A percentile compares a stretch with the other conserved stretches of the same genome.
Conservation (phyloP, 2,329 filamentous ascomycete species). For the Hypoxylon sp. region DNA sequence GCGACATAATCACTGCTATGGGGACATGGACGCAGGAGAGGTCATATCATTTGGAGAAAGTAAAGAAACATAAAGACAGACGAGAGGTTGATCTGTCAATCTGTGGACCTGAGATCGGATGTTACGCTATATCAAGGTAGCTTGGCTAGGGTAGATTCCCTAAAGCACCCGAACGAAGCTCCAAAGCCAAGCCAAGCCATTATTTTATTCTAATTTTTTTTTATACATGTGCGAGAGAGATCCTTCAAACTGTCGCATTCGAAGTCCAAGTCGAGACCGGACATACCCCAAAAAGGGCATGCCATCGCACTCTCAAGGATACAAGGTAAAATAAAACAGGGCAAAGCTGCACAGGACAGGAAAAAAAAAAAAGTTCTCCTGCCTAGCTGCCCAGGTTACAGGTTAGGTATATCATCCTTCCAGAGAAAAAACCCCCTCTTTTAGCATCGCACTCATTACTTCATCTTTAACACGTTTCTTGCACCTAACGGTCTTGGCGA, state of each 20-base stretch:
- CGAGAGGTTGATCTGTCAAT: slow-evolving; percentile 2
- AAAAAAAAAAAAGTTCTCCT: slow-evolving; percentile 5
- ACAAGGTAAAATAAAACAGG: neutral
- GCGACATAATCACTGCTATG: no score
- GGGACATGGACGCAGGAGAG: no score
- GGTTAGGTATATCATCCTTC: slow-evolving; percentile 29
- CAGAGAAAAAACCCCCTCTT: slow-evolving; percentile 8
- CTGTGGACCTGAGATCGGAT: slow-evolving; percentile 25
- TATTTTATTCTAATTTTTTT: neutral
- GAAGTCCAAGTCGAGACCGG: slow-evolving; percentile 8
- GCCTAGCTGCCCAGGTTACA: neutral
- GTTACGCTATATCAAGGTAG: slow-evolving; percentile 3
- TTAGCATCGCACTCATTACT: slow-evolving; percentile 22
- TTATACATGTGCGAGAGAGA: neutral
- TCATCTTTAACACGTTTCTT: slow-evolving; percentile 16
- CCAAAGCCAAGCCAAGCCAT: neutral
- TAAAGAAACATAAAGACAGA: no score
- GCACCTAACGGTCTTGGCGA: slow-evolving; percentile 34
- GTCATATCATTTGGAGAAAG: no score
- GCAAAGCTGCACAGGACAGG: neutral
- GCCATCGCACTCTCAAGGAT: neutral
- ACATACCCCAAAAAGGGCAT: neutral
- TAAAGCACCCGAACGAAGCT: slow-evolving; percentile 14
- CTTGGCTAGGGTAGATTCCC: slow-evolving; percentile 14
- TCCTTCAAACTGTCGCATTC: slow-evolving; percentile 9